Conservation (phyloP, 192 early-diverging fungal genomes). For the Coemansia sp. region DNA sequence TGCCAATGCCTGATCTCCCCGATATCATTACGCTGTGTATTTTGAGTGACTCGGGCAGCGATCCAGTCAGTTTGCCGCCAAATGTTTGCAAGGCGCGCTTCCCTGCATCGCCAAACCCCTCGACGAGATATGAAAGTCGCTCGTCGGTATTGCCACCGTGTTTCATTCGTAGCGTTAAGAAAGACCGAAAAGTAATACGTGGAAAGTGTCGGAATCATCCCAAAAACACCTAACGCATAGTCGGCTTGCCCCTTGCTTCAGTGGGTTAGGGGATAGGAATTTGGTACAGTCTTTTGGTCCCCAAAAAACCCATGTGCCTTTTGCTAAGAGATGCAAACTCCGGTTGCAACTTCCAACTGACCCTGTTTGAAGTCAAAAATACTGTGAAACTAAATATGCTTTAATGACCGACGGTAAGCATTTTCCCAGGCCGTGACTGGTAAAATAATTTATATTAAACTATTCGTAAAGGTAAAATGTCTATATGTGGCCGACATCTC, state of each 20-base stretch:
- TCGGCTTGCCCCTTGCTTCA: background rate
- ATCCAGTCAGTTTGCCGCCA: conserved; percentile 16
- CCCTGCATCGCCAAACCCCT: conserved; percentile 50
- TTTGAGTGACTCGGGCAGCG: conserved; percentile 7
- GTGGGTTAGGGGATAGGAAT: background rate
- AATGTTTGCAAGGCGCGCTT: conserved; percentile 28
- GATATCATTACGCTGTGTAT: conserved; percentile 43
- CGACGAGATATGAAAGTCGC: conserved; percentile 12
- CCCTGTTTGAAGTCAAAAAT: too few species aligned
- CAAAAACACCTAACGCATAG: background rate
- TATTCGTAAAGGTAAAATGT: too few species aligned
- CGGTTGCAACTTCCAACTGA: too few species aligned
- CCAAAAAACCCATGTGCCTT: background rate
- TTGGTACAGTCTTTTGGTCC: background rate
- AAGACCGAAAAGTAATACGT: background rate
- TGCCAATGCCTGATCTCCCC: conserved; percentile 53
- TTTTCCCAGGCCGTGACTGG: too few species aligned
- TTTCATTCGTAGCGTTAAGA: background rate
- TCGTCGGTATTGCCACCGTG: background rate
- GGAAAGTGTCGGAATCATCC: background rate
- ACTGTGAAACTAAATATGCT: too few species aligned
- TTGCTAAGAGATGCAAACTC: too few species aligned
- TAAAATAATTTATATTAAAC: too few species aligned
- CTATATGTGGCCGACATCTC: too few species aligned
- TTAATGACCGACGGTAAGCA: too few species aligned